Conservation (phyloP, 352 stramenopile species). For the Globisporangium nodosum region DNA sequence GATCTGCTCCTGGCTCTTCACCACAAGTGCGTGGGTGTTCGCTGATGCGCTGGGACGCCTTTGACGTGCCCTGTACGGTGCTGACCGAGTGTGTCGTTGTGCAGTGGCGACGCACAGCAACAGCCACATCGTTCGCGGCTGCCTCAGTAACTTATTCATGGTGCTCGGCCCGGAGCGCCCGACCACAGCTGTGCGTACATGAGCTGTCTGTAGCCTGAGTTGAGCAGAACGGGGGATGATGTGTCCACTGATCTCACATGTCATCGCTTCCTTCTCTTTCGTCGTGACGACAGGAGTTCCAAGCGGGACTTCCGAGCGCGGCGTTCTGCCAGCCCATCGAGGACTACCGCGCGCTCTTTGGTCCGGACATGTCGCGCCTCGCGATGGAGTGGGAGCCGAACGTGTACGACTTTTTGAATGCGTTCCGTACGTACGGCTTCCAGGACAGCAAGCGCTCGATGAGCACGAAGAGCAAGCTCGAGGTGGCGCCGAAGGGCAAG, state of each 20-base stretch:
- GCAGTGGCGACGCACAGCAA: slow-evolving; percentile 75
- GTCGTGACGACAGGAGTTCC: slow-evolving; percentile 24
- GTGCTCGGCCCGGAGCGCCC: slow-evolving; percentile 11
- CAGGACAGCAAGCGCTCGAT: slow-evolving; percentile 81
- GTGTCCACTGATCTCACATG: too few species aligned
- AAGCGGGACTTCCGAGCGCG: slow-evolving; percentile 39
- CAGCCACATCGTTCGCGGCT: slow-evolving; percentile 60
- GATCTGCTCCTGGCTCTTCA: slow-evolving; percentile 76
- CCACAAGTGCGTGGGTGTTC: slow-evolving; percentile 41
- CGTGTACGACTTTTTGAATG: slow-evolving; percentile 72
- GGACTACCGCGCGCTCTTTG: slow-evolving; percentile 36
- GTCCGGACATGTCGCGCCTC: slow-evolving; percentile 21
- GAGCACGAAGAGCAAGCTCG: slow-evolving; percentile 75
- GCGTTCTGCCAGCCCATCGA: slow-evolving; percentile 49
- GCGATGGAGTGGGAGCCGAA: slow-evolving; percentile 66
- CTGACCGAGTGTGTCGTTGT: neutral
- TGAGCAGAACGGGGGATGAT: too few species aligned
- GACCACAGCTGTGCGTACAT: slow-evolving; percentile 4
- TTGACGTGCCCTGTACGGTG: neutral
- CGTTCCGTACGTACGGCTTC: slow-evolving; percentile 76
- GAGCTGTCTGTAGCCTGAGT: too few species aligned
- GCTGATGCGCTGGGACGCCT: neutral
- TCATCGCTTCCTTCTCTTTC: neutral
- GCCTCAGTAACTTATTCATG: slow-evolving; percentile 69
- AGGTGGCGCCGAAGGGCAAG: slow-evolving; percentile 22